Evolutionary conservation across 2,329 filamentous ascomycete genomes (phyloP), one percentile per base, ranked within the genome.

Genomic region (Rugonectria rugulosa): DNA sequence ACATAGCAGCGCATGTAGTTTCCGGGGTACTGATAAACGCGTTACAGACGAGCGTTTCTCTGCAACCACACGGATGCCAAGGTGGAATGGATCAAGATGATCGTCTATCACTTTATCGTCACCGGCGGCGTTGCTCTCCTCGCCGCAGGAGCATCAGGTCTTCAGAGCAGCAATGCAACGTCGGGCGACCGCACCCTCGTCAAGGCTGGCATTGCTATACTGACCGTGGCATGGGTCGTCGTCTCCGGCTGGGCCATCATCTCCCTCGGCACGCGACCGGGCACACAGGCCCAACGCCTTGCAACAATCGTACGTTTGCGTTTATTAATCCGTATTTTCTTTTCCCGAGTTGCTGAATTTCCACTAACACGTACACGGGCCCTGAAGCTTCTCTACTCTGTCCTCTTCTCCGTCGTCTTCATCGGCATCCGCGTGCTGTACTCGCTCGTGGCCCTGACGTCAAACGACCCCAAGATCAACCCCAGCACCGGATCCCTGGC

Each of bases 1-100:
- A 12, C n/a, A 8, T 7, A 27, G 11, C 19, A 19, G 15, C 10
- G 11, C 38, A n/a, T n/a, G n/a, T n/a, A n/a, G n/a, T n/a, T n/a
- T n/a, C n/a, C n/a, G n/a, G n/a, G n/a, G n/a, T n/a, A n/a, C 29
- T 12, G 17, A 46, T n/a, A 29, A 73, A 42, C 58, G 70, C 63
- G n/a, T 41, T 7, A 29, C 15, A 58, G 41, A 21, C 42, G 43
- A 23, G 42, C 21, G 3, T 56, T 40, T 56, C 47, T 52, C n/a
- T 36, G 11, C 17, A 42, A 19, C 27, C 12, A 40, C 11, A 9
- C 56, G 2, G 23, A 56, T 24, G 3, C 12, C 36, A 56, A 58
- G 32, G 24, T 48, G 4, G 54, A 58, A 42, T 58, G 50, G 50
- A 44, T 53, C 37, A 49, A 55, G 26, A 38, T 58, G 23, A 29